phyloP scores from a whole-genome alignment of 345 rosid genomes.

The Dipteronia dyeriana region DNA sequence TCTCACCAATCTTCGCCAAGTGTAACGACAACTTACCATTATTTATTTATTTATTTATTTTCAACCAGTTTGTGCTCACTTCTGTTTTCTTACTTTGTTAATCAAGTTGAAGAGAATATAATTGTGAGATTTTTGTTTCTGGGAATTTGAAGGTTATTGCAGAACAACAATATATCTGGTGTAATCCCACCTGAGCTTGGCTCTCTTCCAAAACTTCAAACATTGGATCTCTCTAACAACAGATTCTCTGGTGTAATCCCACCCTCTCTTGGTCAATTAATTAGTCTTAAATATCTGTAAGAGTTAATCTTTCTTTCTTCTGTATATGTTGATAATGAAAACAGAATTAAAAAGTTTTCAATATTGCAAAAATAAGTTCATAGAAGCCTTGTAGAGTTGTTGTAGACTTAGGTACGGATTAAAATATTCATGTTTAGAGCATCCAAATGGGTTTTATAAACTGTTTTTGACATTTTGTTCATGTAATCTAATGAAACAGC shows the following conservation, averaged over 20 bases:
- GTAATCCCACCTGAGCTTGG: slow-evolving; percentile 72
- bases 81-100: not conserved
- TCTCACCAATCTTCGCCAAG: slow-evolving; percentile 89
- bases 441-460: not conserved
- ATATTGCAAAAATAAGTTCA: no score
- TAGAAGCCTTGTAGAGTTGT: not conserved
- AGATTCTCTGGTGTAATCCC: slow-evolving; percentile 67
- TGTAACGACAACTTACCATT: slow-evolving; percentile 46
- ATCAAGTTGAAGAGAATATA: not conserved
- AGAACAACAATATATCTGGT: slow-evolving; percentile 92
- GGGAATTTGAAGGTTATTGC: slow-evolving; percentile 63
- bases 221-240: slow-evolving; percentile 87
- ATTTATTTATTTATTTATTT: not conserved
- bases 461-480: slow-evolving; percentile 6
- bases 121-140: slow-evolving; percentile 9
- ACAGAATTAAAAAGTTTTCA: not conserved
- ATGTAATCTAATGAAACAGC: slow-evolving; percentile 18
- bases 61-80: not conserved
- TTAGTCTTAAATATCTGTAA: slow-evolving; percentile 73
- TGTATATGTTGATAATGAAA: not conserved
- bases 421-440: not conserved
- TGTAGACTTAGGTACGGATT: not conserved
- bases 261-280: slow-evolving; percentile 52
- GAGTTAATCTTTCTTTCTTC: slow-evolving; percentile 22
- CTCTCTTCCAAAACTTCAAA: slow-evolving; percentile 63